A percentile compares a stretch with the other conserved stretches of the same genome.
phyloP scores from a whole-genome alignment of 768 basidiomycete genomes.

The Crucibulum laeve region DNA sequence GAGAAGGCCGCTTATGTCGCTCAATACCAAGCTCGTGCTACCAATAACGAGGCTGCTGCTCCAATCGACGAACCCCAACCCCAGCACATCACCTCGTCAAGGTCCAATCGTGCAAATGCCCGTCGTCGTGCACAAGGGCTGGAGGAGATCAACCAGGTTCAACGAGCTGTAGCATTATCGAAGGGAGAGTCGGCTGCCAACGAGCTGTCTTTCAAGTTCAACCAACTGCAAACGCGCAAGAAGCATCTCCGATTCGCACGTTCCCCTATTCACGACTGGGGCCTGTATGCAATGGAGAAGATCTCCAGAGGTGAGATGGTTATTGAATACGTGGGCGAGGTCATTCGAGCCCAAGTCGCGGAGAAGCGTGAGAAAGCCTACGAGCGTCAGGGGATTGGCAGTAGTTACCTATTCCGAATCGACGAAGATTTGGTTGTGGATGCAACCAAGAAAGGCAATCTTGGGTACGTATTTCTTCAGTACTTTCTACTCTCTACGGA shows the following conservation, averaged over 20 bases:
- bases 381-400: conserved; percentile 95
- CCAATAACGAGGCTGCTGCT: conserved; percentile 36
- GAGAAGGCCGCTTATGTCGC: conserved; percentile 92
- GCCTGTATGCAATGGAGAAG: conserved; percentile 95
- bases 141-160: conserved; percentile 92
- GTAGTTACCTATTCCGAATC: conserved; percentile 95
- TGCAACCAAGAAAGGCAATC: conserved; percentile 98
- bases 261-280: conserved; percentile 98
- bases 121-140: conserved; percentile 87
- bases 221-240: conserved; percentile 96
- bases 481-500: conserved; percentile 5
- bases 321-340: conserved; percentile 98
- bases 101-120: conserved; percentile 90
- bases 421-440: conserved; percentile 98
- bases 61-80: conserved; percentile 42
- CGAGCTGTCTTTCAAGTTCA: conserved; percentile 90
- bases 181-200: conserved; percentile 69
- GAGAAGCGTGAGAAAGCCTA: conserved; percentile 97
- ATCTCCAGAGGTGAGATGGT: conserved; percentile 97
- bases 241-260: conserved; percentile 95
- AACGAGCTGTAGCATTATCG: conserved; percentile 71
- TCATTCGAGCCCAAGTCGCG: conserved; percentile 91
- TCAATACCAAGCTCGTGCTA: conserved; percentile 71
- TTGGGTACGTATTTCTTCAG: conserved; percentile 65
- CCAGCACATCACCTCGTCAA: conserved; percentile 66